These are phyloP conservation scores for Medicago lupulina DNA, from an alignment of 306 rosid genomes.

Conservation along the genomic window DNA sequence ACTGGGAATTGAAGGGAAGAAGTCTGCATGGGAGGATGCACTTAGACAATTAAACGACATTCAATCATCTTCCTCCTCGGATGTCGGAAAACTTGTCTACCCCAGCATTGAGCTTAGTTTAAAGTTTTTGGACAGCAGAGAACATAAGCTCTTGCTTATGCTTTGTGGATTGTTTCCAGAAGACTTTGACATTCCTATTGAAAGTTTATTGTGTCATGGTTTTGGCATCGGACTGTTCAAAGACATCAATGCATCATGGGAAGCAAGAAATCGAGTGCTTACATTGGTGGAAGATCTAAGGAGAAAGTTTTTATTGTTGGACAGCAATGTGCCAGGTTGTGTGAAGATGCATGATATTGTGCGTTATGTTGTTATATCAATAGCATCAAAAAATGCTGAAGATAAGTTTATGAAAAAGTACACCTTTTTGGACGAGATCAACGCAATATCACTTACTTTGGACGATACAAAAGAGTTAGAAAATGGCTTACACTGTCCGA, in stretches of 20 bases:
- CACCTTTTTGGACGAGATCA: neutral
- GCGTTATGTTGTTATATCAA: neutral
- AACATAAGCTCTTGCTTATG: neutral
- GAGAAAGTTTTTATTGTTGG: neutral
- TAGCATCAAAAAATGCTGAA: neutral
- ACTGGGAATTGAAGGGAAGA: neutral
- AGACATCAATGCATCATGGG: neutral
- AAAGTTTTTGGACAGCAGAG: neutral
- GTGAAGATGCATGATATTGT: slow-evolving; percentile 15
- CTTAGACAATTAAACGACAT: neutral
- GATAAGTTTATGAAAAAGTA: neutral
- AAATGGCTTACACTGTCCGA: neutral
- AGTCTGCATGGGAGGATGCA: neutral
- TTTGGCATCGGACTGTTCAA: neutral
- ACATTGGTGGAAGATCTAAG: neutral
- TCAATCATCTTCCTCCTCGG: neutral
- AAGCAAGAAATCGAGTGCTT: neutral
- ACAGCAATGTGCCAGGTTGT: neutral
- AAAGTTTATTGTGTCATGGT: neutral
- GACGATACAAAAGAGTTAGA: neutral
- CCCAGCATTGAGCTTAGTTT: neutral
- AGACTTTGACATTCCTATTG: neutral
- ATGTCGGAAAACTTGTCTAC: neutral
- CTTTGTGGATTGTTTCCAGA: neutral
- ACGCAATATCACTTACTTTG: neutral